A percentile compares a stretch with the other conserved stretches of the same genome.
Evolutionary conservation across 2,329 filamentous ascomycete species (phyloP).

Genomic region (Fusarium redolens): DNA sequence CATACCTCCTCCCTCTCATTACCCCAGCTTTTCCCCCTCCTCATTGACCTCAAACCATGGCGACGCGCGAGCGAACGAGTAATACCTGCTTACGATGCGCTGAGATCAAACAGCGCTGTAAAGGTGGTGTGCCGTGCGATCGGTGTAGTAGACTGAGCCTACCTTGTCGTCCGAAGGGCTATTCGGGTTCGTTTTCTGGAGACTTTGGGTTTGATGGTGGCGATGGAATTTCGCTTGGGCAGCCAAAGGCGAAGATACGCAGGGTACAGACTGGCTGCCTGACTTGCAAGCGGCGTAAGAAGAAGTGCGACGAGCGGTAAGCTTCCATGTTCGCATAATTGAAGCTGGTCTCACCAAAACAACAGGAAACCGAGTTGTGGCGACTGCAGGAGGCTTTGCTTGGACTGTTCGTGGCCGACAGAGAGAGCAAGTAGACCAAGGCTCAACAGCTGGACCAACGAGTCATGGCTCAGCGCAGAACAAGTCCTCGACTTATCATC

Average conservation of each 20-base stretch:
- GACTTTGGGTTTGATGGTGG: background rate
- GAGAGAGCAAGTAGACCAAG: background rate
- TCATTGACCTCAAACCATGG: background rate
- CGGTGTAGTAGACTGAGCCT: slow-evolving; percentile 2
- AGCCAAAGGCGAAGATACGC: background rate
- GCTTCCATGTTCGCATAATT: background rate
- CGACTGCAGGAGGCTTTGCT: slow-evolving; percentile 1
- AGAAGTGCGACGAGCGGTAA: slow-evolving; percentile 8
- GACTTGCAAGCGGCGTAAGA: slow-evolving; percentile 9
- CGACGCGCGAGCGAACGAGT: background rate
- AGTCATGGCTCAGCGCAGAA: slow-evolving; percentile 5
- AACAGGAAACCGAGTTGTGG: background rate
- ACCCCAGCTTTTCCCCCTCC: slow-evolving; percentile 2
- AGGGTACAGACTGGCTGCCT: slow-evolving; percentile 3
- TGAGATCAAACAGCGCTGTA: slow-evolving; percentile 9
- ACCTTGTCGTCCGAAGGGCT: background rate
- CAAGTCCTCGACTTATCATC: slow-evolving; percentile 1
- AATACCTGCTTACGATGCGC: slow-evolving; percentile 3
- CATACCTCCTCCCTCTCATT: slow-evolving; percentile 1
- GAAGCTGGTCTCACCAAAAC: background rate
- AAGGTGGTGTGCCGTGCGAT: background rate
- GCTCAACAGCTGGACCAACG: background rate
- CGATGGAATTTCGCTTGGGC: background rate
- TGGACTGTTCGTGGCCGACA: background rate
- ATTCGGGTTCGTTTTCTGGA: background rate